phyloP scores from a whole-genome alignment of 495 filamentous ascomycete species.

The Penicillium atrosanguineum region DNA sequence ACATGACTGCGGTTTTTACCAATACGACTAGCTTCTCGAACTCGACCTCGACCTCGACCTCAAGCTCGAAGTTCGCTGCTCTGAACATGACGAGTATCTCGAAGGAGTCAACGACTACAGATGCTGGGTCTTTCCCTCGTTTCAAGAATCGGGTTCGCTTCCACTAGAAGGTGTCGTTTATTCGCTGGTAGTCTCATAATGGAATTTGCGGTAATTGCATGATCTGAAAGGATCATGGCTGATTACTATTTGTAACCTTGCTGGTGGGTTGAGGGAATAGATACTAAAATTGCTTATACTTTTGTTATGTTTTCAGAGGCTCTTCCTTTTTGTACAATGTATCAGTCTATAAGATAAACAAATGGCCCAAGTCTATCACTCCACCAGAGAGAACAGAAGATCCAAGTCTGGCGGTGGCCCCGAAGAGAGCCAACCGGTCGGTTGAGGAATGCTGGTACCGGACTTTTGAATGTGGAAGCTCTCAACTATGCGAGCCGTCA shows the following conservation, averaged over 20 bases:
- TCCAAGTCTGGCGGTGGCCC: too few relatives aligned
- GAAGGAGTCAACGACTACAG: not conserved
- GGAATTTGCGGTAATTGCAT: not conserved
- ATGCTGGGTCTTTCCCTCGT: not conserved
- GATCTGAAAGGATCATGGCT: not conserved
- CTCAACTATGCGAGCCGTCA: too few relatives aligned
- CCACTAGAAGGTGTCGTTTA: not conserved
- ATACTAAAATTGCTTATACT: constrained; percentile 1
- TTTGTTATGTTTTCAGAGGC: not conserved
- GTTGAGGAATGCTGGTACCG: too few relatives aligned
- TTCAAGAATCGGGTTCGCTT: not conserved
- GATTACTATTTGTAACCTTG: not conserved
- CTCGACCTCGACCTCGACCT: not conserved
- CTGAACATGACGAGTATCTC: not conserved
- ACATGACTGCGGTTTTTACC: constrained; percentile 8
- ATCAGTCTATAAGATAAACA: too few relatives aligned
- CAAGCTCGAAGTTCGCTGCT: not conserved
- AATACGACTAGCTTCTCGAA: constrained; percentile 6
- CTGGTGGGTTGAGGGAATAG: constrained; percentile 1
- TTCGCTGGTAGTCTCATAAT: not conserved
- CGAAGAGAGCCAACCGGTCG: too few relatives aligned
- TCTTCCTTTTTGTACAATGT: not conserved
- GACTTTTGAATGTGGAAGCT: too few relatives aligned
- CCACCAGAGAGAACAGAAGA: too few relatives aligned
- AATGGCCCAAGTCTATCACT: too few relatives aligned